Conservation (phyloP, 805 yeast genomes). For the Helenozyma rhizophorensis region DNA sequence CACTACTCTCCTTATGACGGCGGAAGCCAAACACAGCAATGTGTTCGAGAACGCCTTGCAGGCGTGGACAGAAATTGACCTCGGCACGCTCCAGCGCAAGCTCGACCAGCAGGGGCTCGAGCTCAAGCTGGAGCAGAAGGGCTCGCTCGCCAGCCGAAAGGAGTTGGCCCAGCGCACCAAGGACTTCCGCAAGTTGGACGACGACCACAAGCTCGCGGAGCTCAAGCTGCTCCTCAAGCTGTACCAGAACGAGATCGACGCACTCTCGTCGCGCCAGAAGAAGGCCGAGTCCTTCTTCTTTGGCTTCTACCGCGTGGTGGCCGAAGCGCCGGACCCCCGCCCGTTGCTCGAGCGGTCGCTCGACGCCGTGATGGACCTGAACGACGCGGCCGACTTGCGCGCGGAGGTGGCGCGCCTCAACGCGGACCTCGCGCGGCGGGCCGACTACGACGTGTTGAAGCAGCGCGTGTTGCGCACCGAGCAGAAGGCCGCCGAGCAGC, state of each 20-base stretch:
- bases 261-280: constrained; percentile 72
- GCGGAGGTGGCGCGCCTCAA: constrained; percentile 47
- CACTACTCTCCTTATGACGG: no score
- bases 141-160: constrained; percentile 67
- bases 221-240: constrained; percentile 64
- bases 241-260: constrained; percentile 87
- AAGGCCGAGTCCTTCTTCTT: constrained; percentile 69
- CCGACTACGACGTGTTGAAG: constrained; percentile 78
- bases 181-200: constrained; percentile 68
- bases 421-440: constrained; percentile 56
- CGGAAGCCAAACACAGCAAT: constrained; percentile 3
- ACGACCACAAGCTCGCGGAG: constrained; percentile 61
- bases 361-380: constrained; percentile 53
- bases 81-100: constrained; percentile 64
- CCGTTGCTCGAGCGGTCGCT: constrained; percentile 71
- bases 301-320: constrained; percentile 66
- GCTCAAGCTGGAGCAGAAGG: constrained; percentile 65
- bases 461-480: constrained; percentile 57
- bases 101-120: constrained; percentile 73
- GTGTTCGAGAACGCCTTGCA: constrained; percentile 46
- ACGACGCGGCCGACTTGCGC: constrained; percentile 49
- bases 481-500: constrained; percentile 52
- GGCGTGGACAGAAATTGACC: constrained; percentile 70
- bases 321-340: constrained; percentile 91
- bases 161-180: constrained; percentile 82